Conservation (phyloP, 169 alveolate genomes). For the Toxoplasma gondii region DNA sequence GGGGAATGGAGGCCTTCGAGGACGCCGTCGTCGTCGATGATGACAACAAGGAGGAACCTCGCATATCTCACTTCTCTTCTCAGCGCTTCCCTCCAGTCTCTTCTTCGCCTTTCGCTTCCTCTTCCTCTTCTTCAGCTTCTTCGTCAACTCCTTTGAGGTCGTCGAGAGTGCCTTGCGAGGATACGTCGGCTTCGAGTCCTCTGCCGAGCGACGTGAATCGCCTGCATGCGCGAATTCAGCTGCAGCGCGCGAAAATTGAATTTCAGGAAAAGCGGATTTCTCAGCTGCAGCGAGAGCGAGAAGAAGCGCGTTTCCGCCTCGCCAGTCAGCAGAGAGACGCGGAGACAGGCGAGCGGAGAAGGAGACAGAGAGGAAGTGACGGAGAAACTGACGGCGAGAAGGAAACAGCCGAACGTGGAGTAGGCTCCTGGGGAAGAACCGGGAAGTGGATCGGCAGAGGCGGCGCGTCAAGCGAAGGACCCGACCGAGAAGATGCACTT, state of each 20-base stretch:
- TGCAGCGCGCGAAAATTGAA: not conserved
- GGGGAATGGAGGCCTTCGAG: too few relatives aligned
- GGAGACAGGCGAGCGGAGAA: not conserved
- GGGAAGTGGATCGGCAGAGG: not conserved
- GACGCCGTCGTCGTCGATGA: too few relatives aligned
- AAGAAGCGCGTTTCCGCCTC: not conserved
- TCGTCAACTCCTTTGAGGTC: too few relatives aligned
- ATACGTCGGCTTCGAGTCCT: not conserved
- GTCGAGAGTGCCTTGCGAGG: not conserved
- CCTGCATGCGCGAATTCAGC: not conserved
- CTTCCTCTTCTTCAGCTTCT: too few relatives aligned
- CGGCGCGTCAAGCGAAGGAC: not conserved
- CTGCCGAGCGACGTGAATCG: not conserved
- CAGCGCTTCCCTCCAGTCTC: too few relatives aligned
- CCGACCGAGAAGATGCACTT: not conserved
- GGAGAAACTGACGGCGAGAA: not conserved
- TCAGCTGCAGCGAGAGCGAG: not conserved
- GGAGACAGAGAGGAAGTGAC: not conserved
- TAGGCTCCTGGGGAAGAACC: not conserved
- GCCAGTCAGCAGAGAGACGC: not conserved
- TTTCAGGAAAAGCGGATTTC: not conserved
- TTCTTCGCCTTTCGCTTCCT: too few relatives aligned
- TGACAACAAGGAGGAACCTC: too few relatives aligned
- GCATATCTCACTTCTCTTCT: too few relatives aligned
- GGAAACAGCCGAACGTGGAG: too few relatives aligned